Evolutionary conservation across 257 asterid species (phyloP).

Genomic region (Vinca minor): DNA sequence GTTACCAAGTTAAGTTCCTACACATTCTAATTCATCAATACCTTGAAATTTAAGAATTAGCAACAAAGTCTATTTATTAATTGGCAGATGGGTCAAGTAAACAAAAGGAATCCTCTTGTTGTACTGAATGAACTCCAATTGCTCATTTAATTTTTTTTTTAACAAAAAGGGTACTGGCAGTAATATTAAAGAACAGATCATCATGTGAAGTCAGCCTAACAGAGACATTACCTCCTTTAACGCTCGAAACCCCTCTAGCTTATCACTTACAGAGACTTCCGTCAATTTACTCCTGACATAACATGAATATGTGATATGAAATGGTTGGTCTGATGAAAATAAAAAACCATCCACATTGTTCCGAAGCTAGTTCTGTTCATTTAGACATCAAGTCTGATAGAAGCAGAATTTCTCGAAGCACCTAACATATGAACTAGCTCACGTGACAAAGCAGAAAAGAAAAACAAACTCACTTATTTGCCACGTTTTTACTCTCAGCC

Average conservation of each 20-base stretch:
- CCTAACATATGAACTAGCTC: neutral
- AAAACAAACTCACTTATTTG: constrained; percentile 34
- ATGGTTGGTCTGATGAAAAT: neutral
- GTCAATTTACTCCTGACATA: constrained; percentile 41
- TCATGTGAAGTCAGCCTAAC: neutral
- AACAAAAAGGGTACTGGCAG: neutral
- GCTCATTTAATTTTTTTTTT: neutral
- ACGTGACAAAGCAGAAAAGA: neutral
- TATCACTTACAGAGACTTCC: constrained; percentile 87
- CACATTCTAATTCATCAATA: neutral
- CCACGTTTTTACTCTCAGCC: constrained; percentile 31
- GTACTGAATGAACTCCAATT: neutral
- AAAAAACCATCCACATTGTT: neutral
- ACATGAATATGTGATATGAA: constrained; percentile 7
- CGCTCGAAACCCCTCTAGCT: constrained; percentile 92
- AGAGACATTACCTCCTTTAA: constrained; percentile 70
- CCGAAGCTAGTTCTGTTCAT: neutral
- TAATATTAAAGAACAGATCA: neutral
- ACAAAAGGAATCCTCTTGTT: neutral
- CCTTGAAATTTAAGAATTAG: neutral
- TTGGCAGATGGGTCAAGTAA: neutral
- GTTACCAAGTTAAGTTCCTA: neutral
- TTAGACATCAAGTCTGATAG: neutral
- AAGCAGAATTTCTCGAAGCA: neutral
- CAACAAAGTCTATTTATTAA: neutral